Conservation (phyloP, 768 basidiomycete genomes). For the Boletus rubroflammeus region DNA sequence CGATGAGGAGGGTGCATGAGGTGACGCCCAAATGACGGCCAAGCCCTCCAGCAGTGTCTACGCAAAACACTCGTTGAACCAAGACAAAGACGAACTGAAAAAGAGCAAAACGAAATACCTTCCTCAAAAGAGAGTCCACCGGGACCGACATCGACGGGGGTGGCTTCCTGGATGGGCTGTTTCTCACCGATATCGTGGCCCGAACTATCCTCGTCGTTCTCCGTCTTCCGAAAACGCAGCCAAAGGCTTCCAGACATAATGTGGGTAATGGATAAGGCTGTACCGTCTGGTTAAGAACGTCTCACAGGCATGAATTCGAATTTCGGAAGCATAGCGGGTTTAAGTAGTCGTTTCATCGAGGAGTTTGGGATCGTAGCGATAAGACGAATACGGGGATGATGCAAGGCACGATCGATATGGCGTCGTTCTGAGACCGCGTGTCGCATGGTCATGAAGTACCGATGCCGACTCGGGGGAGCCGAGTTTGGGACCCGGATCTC, state of each 20-base stretch:
- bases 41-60: conserved; percentile 53
- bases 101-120: too few relatives aligned
- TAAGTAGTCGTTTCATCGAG: background rate
- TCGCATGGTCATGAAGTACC: background rate
- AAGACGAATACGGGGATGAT: background rate
- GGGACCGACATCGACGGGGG: conserved; percentile 7
- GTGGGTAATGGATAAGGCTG: too few relatives aligned
- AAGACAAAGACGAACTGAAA: background rate
- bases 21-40: conserved; percentile 56
- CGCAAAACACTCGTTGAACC: background rate
- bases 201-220: background rate
- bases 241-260: conserved; percentile 9
- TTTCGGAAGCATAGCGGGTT: background rate
- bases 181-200: background rate
- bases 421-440: background rate
- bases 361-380: background rate
- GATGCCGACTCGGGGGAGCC: too few relatives aligned
- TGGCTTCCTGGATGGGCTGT: background rate
- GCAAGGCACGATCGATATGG: background rate
- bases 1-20: conserved; percentile 54
- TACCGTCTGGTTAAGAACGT: background rate
- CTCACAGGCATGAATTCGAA: too few relatives aligned
- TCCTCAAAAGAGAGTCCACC: too few relatives aligned
- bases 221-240: conserved; percentile 2
- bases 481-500: background rate